Conservation (phyloP, 352 stramenopile species). For the Phytopythium chamaehyphon region DNA sequence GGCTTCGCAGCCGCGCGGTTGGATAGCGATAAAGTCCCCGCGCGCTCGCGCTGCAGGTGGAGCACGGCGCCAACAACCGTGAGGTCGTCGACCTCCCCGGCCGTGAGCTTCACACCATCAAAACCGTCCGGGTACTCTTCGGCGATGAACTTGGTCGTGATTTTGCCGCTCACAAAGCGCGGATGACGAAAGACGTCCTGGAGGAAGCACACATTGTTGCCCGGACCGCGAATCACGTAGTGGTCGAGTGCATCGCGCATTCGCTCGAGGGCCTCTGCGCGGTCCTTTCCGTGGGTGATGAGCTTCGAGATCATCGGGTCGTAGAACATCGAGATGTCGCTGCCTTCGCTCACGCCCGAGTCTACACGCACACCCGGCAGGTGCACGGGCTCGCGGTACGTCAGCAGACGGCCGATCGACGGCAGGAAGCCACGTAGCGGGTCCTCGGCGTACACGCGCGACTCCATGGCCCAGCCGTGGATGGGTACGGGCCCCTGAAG, state of each 20-base stretch:
- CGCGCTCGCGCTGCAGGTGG: constrained; percentile 37
- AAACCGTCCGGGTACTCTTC: constrained; percentile 96
- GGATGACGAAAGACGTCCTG: constrained; percentile 90
- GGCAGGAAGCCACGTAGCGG: constrained; percentile 93
- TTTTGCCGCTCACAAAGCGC: constrained; percentile 89
- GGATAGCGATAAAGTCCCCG: constrained; percentile 18
- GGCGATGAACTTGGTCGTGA: constrained; percentile 97
- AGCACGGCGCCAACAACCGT: constrained; percentile 71
- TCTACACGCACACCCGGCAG: constrained; percentile 86
- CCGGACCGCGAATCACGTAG: constrained; percentile 94
- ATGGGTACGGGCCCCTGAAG: constrained; percentile 57
- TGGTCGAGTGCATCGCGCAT: constrained; percentile 90
- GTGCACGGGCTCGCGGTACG: constrained; percentile 88
- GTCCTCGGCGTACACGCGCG: constrained; percentile 96
- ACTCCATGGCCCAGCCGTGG: constrained; percentile 88
- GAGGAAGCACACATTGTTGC: constrained; percentile 94
- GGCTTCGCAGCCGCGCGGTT: constrained; percentile 19
- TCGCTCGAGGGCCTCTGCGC: constrained; percentile 76
- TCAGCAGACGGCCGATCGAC: constrained; percentile 91
- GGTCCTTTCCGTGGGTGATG: constrained; percentile 81
- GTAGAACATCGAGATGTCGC: constrained; percentile 94
- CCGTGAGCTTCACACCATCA: constrained; percentile 65
- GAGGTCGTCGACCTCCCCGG: constrained; percentile 65
- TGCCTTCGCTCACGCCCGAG: constrained; percentile 89
- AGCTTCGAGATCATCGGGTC: constrained; percentile 97